Conservation (phyloP, 441 rosid species). For the Syzygium malaccense region DNA sequence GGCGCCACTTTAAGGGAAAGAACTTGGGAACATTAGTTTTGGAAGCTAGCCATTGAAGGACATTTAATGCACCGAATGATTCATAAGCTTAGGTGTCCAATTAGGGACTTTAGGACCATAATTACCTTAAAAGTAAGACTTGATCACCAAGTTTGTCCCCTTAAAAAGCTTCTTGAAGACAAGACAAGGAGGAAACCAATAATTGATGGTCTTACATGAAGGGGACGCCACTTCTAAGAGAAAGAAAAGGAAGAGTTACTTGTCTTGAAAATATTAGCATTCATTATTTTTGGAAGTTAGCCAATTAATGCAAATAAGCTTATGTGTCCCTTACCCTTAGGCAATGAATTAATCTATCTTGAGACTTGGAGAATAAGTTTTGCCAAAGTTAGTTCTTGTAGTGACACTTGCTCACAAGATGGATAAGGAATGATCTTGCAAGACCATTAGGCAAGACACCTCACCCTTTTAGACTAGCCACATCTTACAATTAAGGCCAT, state of each 20-base stretch:
- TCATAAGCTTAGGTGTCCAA: neutral
- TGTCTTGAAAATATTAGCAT: no score
- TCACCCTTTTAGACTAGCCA: no score
- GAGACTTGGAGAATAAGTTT: neutral
- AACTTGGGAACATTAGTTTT: no score
- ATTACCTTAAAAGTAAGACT: neutral
- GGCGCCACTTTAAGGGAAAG: no score
- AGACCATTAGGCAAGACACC: no score
- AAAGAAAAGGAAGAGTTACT: neutral
- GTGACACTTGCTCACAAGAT: neutral
- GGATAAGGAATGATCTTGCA: neutral
- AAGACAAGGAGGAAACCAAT: neutral
- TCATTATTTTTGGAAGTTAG: neutral
- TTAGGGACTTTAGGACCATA: neutral
- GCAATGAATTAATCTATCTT: neutral
- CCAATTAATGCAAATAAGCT: neutral
- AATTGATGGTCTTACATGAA: neutral
- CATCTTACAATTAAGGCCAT: no score
- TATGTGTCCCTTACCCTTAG: neutral
- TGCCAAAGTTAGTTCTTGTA: neutral
- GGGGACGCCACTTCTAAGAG: neutral
- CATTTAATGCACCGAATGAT: no score
- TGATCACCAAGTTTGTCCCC: neutral
- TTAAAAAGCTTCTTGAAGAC: no score
- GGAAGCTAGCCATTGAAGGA: neutral